Evolutionary conservation across 768 basidiomycete genomes (phyloP).

Genomic region (Auriscalpium vulgare): DNA sequence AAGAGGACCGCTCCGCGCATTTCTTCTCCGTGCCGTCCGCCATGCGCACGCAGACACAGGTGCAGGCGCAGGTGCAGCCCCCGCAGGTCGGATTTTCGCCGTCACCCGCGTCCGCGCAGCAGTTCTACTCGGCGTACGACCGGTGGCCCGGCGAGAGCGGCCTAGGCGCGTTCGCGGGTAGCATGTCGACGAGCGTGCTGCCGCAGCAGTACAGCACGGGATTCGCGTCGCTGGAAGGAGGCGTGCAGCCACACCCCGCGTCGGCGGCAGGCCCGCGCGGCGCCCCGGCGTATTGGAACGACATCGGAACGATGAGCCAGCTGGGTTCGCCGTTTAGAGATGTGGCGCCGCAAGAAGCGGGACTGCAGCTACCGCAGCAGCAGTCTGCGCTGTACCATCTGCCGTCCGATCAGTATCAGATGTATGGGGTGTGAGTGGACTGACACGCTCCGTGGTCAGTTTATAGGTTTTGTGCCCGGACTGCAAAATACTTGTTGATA

Average conservation of each 20-base stretch:
- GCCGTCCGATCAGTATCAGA: slow-evolving; percentile 11
- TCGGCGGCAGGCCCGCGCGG: slow-evolving; percentile 3
- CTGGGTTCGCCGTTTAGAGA: slow-evolving; percentile 24
- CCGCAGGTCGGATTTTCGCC: slow-evolving; percentile 12
- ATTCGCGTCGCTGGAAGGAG: slow-evolving; percentile 18
- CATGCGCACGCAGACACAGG: background rate
- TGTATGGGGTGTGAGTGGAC: slow-evolving; percentile 6
- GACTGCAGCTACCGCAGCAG: slow-evolving; percentile 5
- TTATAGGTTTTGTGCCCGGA: too few species aligned
- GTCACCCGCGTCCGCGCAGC: slow-evolving; percentile 14
- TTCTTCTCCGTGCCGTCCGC: background rate
- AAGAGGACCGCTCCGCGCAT: slow-evolving; percentile 12
- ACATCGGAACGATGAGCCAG: slow-evolving; percentile 26
- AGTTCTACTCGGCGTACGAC: slow-evolving; percentile 31
- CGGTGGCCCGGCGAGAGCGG: slow-evolving; percentile 34
- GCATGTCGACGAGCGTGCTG: slow-evolving; percentile 63
- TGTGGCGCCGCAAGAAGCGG: slow-evolving; percentile 20
- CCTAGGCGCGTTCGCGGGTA: slow-evolving; percentile 28
- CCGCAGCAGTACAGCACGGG: slow-evolving; percentile 74
- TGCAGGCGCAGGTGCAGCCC: slow-evolving; percentile 5
- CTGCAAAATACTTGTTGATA: too few species aligned
- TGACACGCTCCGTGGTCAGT: too few species aligned
- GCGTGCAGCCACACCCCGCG: slow-evolving; percentile 36
- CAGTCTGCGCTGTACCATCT: slow-evolving; percentile 7
- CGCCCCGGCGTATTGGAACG: slow-evolving; percentile 29